Conservation (phyloP, 2,329 filamentous ascomycete species). For the Lasiodiplodia sp. region DNA sequence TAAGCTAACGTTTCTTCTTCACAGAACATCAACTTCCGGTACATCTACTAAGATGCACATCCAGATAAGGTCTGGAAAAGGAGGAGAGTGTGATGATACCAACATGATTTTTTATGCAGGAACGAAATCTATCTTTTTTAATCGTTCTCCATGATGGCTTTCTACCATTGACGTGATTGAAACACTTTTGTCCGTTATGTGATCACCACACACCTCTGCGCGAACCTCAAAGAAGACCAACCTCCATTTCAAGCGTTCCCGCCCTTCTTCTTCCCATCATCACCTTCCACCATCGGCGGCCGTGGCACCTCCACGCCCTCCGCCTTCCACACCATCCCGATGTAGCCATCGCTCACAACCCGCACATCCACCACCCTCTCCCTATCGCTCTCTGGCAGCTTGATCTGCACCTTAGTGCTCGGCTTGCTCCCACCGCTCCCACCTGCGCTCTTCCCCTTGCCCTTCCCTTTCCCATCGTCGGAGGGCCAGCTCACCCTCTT, state of each 20-base stretch:
- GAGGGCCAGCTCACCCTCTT: conserved; percentile 82
- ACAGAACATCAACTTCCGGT: conserved; percentile 65
- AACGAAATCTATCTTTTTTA: background rate
- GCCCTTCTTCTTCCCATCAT: conserved; percentile 34
- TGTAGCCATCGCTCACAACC: conserved; percentile 87
- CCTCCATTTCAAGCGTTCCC: background rate
- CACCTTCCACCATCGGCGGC: conserved; percentile 39
- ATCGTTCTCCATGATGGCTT: background rate
- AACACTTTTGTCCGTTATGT: background rate
- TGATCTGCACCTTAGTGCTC: conserved; percentile 60
- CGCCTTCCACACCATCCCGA: conserved; percentile 72
- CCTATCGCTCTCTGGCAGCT: conserved; percentile 62
- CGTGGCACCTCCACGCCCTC: conserved; percentile 59
- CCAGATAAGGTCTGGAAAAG: background rate
- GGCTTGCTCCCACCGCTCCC: conserved; percentile 53
- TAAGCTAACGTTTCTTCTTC: background rate
- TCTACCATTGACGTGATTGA: background rate
- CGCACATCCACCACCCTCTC: conserved; percentile 73
- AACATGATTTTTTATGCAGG: background rate
- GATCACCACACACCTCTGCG: too few species aligned
- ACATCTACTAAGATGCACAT: conserved; percentile 53
- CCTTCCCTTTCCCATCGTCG: conserved; percentile 32
- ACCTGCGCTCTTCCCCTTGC: conserved; percentile 36
- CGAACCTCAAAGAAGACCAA: background rate
- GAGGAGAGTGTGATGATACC: background rate